phyloP scores from a whole-genome alignment of 495 filamentous ascomycete species.

The Annulohypoxylon nitens region DNA sequence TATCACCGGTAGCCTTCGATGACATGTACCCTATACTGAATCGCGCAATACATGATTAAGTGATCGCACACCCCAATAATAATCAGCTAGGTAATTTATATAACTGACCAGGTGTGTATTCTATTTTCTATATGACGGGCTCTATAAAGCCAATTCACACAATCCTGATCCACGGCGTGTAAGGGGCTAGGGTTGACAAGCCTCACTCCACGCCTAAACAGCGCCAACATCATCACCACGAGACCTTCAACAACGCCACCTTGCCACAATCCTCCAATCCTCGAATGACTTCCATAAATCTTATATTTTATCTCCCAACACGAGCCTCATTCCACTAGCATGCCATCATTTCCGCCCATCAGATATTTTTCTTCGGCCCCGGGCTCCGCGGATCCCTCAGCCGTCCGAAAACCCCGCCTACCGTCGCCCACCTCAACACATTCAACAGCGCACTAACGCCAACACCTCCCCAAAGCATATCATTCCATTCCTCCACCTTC shows the following conservation, averaged over 20 bases:
- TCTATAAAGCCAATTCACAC: too few relatives aligned
- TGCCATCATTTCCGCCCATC: background rate
- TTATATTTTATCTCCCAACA: background rate
- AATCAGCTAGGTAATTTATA: too few relatives aligned
- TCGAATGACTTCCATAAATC: background rate
- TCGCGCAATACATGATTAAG: background rate
- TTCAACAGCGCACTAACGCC: constrained; percentile 66
- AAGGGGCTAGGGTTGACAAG: background rate
- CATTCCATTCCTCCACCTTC: constrained; percentile 66
- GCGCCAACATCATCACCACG: background rate
- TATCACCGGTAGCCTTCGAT: background rate
- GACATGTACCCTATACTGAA: background rate
- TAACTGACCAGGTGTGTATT: too few relatives aligned
- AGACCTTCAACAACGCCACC: background rate
- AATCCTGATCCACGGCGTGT: background rate
- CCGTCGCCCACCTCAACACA: constrained; percentile 62
- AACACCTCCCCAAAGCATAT: constrained; percentile 70
- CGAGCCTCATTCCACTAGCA: background rate
- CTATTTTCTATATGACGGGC: too few relatives aligned
- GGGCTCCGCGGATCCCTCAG: constrained; percentile 16
- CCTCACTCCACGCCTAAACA: background rate
- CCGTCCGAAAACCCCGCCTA: constrained; percentile 65
- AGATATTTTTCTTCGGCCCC: background rate
- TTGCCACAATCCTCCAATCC: constrained; percentile 2
- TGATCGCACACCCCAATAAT: too few relatives aligned